A percentile compares a stretch with the other conserved stretches of the same genome.
Evolutionary conservation across 305 asterid species (phyloP).

Genomic region (Fraxinus sp.): DNA sequence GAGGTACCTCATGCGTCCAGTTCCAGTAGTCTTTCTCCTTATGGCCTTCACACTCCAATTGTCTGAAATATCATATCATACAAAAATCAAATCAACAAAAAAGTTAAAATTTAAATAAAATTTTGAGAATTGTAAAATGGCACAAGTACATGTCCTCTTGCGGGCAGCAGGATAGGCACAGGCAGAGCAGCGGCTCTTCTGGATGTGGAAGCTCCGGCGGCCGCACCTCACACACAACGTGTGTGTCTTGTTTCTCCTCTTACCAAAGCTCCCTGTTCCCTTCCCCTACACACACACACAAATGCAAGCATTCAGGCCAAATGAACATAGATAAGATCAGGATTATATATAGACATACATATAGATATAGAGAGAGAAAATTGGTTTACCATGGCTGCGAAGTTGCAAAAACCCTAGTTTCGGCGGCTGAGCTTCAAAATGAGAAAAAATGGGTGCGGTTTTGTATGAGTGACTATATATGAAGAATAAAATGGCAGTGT

Average conservation of each 20-base stretch:
- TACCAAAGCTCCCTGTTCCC: conserved; percentile 42
- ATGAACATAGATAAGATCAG: neutral
- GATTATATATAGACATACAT: neutral
- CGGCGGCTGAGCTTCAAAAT: conserved; percentile 6
- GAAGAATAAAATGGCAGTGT: neutral
- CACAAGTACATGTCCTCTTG: conserved; percentile 67
- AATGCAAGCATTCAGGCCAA: neutral
- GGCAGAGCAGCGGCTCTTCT: conserved; percentile 94
- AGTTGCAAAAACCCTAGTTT: conserved; percentile 41
- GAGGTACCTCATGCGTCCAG: conserved; percentile 96
- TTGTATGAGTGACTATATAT: neutral
- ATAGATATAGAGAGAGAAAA: neutral
- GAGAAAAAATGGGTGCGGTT: conserved; percentile 13
- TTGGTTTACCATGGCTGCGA: conserved; percentile 45
- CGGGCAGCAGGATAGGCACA: conserved; percentile 95
- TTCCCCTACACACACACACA: conserved; percentile 29
- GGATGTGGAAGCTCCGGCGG: conserved; percentile 92
- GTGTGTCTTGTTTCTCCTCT: conserved; percentile 95
- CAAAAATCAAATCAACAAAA: neutral
- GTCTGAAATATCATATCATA: conserved; percentile 34
- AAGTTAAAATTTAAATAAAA: neutral
- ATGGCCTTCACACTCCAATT: conserved; percentile 98
- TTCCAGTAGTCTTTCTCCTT: conserved; percentile 89
- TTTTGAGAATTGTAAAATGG: neutral
- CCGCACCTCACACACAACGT: conserved; percentile 90